Percentiles rank a stretch among this genome's conserved stretches.
These are phyloP conservation scores for Chalciporus sp. DNA, from an alignment of 1,284 basidiomycete species.

Conservation along the genomic window DNA sequence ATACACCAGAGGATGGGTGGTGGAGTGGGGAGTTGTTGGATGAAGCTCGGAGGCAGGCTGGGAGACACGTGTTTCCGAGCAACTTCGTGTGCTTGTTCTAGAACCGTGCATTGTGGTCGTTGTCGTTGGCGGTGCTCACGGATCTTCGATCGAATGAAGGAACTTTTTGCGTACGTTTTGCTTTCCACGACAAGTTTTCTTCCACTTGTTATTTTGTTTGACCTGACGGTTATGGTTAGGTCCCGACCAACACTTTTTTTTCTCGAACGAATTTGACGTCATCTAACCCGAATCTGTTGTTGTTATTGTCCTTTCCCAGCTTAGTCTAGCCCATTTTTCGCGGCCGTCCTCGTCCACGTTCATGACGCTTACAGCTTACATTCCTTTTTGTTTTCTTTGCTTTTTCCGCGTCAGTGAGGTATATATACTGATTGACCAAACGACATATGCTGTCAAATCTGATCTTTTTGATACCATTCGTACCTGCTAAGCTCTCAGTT, in stretches of 20 bases:
- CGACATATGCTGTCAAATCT: background rate
- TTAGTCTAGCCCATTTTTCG: too few relatives aligned
- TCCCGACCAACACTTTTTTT: background rate
- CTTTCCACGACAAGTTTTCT: background rate
- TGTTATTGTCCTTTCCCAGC: too few relatives aligned
- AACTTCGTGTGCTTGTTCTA: constrained; percentile 85
- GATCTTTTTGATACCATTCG: background rate
- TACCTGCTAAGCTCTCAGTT: too few relatives aligned
- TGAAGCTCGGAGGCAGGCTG: constrained; percentile 76
- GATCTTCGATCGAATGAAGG: background rate
- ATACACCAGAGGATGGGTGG: constrained; percentile 93
- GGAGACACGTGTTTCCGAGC: constrained; percentile 88
- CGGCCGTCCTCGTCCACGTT: background rate
- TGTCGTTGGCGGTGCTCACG: background rate
- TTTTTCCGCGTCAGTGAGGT: background rate
- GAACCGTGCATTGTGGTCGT: background rate
- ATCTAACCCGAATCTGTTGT: background rate
- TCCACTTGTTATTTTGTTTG: too few relatives aligned
- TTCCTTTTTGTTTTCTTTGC: too few relatives aligned
- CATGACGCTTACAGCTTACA: background rate
- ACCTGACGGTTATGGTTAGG: background rate
- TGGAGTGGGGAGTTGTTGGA: constrained; percentile 89
- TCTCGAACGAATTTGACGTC: background rate
- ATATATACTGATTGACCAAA: background rate
- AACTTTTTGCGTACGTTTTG: background rate